Conservation (phyloP, 768 basidiomycete species). For the Serendipita indica region DNA sequence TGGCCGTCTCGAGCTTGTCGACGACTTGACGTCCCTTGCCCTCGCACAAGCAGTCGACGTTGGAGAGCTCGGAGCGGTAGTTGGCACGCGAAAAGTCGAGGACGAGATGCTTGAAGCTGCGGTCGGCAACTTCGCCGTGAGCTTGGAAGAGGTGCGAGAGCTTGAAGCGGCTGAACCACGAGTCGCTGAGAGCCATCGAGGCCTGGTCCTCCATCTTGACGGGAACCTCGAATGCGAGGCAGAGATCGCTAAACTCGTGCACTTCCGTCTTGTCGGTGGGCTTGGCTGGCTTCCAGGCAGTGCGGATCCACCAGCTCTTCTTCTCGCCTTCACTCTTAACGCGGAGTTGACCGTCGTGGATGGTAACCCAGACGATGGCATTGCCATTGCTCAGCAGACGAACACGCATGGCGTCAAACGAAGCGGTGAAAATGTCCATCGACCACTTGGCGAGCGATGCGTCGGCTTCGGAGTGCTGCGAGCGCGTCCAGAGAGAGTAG, state of each 20-base stretch:
- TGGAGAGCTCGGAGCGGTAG: constrained; percentile 19
- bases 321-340: background rate
- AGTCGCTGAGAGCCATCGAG: constrained; percentile 13
- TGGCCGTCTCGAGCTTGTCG: constrained; percentile 15
- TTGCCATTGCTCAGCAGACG: constrained; percentile 17
- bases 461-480: constrained; percentile 3
- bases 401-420: constrained; percentile 18
- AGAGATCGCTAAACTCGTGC: constrained; percentile 19
- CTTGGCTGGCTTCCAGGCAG: background rate
- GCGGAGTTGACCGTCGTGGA: background rate
- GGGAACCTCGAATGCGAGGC: constrained; percentile 21
- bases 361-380: constrained; percentile 13
- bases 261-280: constrained; percentile 9
- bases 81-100: constrained; percentile 19
- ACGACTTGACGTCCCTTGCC: background rate
- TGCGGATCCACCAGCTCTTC: background rate
- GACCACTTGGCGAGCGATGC: constrained; percentile 11
- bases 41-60: constrained; percentile 16
- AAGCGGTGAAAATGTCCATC: constrained; percentile 15
- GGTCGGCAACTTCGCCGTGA: constrained; percentile 11
- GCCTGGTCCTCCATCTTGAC: constrained; percentile 14
- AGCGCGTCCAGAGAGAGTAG: constrained; percentile 13
- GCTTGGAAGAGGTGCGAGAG: constrained; percentile 12
- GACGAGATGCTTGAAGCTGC: constrained; percentile 16
- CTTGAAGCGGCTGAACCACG: constrained; percentile 13